Percentiles rank a stretch among this genome's conserved stretches.
Conservation (phyloP, 1,139 yeast genomes). For the Blastobotrys malaysiensis region DNA sequence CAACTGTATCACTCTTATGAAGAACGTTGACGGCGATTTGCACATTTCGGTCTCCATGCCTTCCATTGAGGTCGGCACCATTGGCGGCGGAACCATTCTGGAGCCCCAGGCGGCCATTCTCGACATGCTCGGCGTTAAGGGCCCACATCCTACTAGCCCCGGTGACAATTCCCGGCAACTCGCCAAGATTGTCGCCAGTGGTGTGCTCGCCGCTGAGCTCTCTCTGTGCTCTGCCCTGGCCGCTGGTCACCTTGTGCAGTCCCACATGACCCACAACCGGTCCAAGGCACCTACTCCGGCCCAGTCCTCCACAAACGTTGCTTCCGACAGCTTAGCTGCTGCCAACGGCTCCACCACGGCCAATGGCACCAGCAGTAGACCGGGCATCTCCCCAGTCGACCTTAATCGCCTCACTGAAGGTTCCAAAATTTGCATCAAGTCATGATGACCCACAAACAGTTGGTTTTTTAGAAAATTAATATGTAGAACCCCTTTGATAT, state of each 20-base stretch:
- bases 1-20: constrained; percentile 94
- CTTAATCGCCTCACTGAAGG: constrained; percentile 61
- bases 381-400: constrained; percentile 34
- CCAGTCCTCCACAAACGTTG: constrained; percentile 17
- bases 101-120: constrained; percentile 98
- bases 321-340: neutral
- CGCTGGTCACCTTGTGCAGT: constrained; percentile 96
- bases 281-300: constrained; percentile 47
- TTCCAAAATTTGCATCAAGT: constrained; percentile 61
- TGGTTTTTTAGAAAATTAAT: neutral
- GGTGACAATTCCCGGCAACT: constrained; percentile 94
- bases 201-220: constrained; percentile 93
- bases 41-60: constrained; percentile 97
- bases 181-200: constrained; percentile 91
- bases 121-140: constrained; percentile 88
- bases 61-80: constrained; percentile 96
- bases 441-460: constrained; percentile 14
- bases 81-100: constrained; percentile 97
- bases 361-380: constrained; percentile 19
- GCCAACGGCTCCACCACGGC: constrained; percentile 24
- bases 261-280: constrained; percentile 96
- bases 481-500: neutral
- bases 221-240: constrained; percentile 93
- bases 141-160: constrained; percentile 91
- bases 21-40: constrained; percentile 74